A percentile compares a stretch with the other conserved stretches of the same genome.
phyloP scores from a whole-genome alignment of 2,329 filamentous ascomycete species.

The Sordariomycetes sp. region DNA sequence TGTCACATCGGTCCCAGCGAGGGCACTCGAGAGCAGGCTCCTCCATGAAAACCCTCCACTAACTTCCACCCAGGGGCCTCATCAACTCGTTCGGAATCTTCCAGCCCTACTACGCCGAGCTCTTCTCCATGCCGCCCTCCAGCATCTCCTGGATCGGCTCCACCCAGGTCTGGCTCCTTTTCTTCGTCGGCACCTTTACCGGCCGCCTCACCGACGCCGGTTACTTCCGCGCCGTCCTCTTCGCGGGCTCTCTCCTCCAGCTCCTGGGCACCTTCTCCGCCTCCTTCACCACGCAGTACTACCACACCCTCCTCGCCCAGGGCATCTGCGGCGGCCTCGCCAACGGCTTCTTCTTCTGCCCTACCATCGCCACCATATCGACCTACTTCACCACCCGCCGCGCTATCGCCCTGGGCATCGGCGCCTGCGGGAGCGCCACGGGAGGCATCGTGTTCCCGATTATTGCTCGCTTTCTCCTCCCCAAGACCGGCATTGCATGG shows the following conservation, averaged over 20 bases:
- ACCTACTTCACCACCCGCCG: slow-evolving; percentile 53
- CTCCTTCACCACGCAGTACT: slow-evolving; percentile 33
- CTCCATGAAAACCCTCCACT: neutral
- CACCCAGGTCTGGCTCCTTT: slow-evolving; percentile 41
- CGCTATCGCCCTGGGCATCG: slow-evolving; percentile 50
- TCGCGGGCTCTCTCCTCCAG: slow-evolving; percentile 28
- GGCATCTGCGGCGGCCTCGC: slow-evolving; percentile 45
- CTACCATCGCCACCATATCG: slow-evolving; percentile 52
- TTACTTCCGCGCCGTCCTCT: slow-evolving; percentile 33
- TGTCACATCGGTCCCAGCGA: neutral
- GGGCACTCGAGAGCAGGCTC: neutral
- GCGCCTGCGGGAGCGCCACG: slow-evolving; percentile 47
- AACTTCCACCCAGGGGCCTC: slow-evolving; percentile 26
- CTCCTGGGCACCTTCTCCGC: slow-evolving; percentile 35
- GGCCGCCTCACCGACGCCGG: slow-evolving; percentile 44
- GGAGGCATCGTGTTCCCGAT: slow-evolving; percentile 47
- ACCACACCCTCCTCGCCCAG: slow-evolving; percentile 44
- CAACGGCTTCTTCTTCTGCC: slow-evolving; percentile 53
- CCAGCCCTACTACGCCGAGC: slow-evolving; percentile 37
- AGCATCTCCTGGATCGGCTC: slow-evolving; percentile 45
- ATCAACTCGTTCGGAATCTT: slow-evolving; percentile 47
- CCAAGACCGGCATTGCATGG: slow-evolving; percentile 26
- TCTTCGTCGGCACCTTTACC: slow-evolving; percentile 42
- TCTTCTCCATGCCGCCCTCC: slow-evolving; percentile 27
- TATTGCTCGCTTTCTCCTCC: slow-evolving; percentile 11